Base-by-base conservation (phyloP, 495 filamentous ascomycete genomes). In the Neurospora sp. region DNA sequence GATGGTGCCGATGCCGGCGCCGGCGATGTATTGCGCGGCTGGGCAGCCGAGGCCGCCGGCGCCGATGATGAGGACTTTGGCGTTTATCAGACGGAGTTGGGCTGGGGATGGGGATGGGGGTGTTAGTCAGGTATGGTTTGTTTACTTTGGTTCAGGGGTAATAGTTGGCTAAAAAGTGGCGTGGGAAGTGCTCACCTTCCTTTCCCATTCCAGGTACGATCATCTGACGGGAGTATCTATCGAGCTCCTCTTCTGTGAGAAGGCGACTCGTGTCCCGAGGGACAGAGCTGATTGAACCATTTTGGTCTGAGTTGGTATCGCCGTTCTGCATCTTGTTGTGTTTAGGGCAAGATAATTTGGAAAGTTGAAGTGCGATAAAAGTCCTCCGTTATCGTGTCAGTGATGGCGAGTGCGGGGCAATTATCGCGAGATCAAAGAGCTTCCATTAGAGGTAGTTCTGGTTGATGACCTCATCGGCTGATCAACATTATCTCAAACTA, bases 11-110 rank as follows among this genome's bases (percentile, higher is more conserved):
- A 97, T 86, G 1, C 95, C 95, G 19, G 94, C 93, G 10, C 93
- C 94, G 39, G 94, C 92, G 3, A 98, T 86, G 79, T 99, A 99
- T 38, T 91, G 87, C 37, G 94, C 93, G 34, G 96, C 93, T 6
- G 96, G 96, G 77, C 93, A 99, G 48, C 96, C 96, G 24, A 99
- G 81, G 3, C 96, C 96, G 9, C 96, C 96, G 28, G 91, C 88
- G n/a, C 96, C 96, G n/a, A 99, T 88, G 70, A 99, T 87, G 42
- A 98, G 85, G 1, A 97, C 89, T 15, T 85, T 88, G 5, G 91
- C 83, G 17, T 85, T 83, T 77, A 91, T 92, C 19, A 98, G 87
- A 59, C 86, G 87, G 2, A 97, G 86, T 84, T 99, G 96, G 11
- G 92, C 93, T 94, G 28, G 13, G 7, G 40, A 40, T 17, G 15